These are phyloP conservation scores for Taphrina confusa DNA, from an alignment of 1,139 yeast genomes.

Conservation along the genomic window DNA sequence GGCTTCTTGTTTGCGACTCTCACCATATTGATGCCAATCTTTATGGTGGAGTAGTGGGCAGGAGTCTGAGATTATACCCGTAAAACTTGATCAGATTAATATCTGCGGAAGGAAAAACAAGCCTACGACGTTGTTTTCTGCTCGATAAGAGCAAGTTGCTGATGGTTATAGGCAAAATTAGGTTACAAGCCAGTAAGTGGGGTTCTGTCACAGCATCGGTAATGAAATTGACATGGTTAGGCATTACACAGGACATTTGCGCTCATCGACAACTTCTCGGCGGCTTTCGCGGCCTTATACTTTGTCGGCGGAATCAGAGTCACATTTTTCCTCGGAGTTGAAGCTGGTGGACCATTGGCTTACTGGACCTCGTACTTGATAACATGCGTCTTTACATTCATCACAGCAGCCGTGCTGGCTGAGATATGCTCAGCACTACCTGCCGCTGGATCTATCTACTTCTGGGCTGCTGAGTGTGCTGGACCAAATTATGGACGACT, in stretches of 20 bases:
- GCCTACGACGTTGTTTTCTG: slow-evolving; percentile 29
- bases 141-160: slow-evolving; percentile 36
- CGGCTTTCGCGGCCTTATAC: slow-evolving; percentile 43
- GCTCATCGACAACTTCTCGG: slow-evolving; percentile 43
- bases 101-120: slow-evolving; percentile 36
- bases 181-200: slow-evolving; percentile 28
- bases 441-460: slow-evolving; percentile 45
- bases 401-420: slow-evolving; percentile 44
- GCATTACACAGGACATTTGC: slow-evolving; percentile 40
- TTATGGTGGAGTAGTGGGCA: background rate
- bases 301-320: slow-evolving; percentile 42
- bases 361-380: slow-evolving; percentile 43
- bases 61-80: slow-evolving; percentile 36
- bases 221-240: background rate
- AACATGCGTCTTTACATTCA: slow-evolving; percentile 41
- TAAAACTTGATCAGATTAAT: slow-evolving; percentile 35
- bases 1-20: background rate
- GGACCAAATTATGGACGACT: slow-evolving; percentile 43
- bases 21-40: background rate
- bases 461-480: slow-evolving; percentile 45
- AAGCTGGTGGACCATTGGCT: slow-evolving; percentile 44
- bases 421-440: slow-evolving; percentile 45
- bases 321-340: slow-evolving; percentile 41
- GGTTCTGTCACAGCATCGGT: background rate
- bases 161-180: slow-evolving; percentile 42